These are phyloP conservation scores for Coprinopsis marcescibilis DNA, from an alignment of 768 basidiomycete species.

Conservation along the genomic window DNA sequence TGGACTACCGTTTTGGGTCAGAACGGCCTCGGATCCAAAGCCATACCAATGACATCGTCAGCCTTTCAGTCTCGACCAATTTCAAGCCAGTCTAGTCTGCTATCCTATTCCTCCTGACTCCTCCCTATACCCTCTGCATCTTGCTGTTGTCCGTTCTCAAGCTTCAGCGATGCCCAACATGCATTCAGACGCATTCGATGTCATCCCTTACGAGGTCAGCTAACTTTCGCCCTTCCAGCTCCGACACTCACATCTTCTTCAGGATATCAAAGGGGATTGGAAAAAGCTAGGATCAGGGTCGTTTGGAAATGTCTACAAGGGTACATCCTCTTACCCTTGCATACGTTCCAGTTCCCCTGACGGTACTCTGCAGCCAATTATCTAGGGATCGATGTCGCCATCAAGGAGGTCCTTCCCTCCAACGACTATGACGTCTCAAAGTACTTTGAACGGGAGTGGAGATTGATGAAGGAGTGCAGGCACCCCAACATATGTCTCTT, in stretches of 20 bases:
- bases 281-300: slow-evolving; percentile 89
- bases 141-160: not conserved
- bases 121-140: not conserved
- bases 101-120: not conserved
- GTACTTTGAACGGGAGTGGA: slow-evolving; percentile 99
- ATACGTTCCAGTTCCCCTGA: slow-evolving; percentile 1
- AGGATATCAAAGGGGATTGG: slow-evolving; percentile 89
- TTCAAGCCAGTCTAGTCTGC: not conserved
- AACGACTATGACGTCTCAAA: slow-evolving; percentile 92
- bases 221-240: slow-evolving; percentile 6
- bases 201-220: slow-evolving; percentile 78
- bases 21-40: not conserved
- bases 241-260: slow-evolving; percentile 11
- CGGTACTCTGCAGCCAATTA: slow-evolving; percentile 60
- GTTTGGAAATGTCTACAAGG: slow-evolving; percentile 90
- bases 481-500: slow-evolving; percentile 93
- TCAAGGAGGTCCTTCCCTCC: slow-evolving; percentile 93
- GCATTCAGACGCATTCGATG: slow-evolving; percentile 74
- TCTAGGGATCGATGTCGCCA: slow-evolving; percentile 92
- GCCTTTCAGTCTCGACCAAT: not conserved
- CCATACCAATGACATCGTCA: not conserved
- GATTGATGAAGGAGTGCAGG: slow-evolving; percentile 91
- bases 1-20: slow-evolving; percentile 6
- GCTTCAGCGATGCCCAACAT: slow-evolving; percentile 16
- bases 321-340: slow-evolving; percentile 23